phyloP scores from a whole-genome alignment of 306 rosid species.

The Dryas alaskensis region DNA sequence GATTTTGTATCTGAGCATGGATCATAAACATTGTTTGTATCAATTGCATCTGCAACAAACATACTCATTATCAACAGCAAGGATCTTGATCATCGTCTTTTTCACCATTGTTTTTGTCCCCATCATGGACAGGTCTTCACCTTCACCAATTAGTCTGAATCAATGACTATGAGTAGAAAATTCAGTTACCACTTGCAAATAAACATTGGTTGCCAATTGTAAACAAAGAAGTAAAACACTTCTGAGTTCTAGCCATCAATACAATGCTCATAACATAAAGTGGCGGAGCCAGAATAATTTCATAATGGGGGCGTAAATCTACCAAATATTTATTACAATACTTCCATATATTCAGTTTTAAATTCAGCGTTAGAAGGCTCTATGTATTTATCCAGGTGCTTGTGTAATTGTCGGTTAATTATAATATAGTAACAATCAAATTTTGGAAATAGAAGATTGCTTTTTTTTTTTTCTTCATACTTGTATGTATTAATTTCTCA shows the following conservation, averaged over 20 bases:
- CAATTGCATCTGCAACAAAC: constrained; percentile 43
- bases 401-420: too few relatives aligned
- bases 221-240: background rate
- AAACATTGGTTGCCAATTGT: too few relatives aligned
- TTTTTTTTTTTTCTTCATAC: too few relatives aligned
- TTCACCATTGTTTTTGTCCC: constrained; percentile 6
- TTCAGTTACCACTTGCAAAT: background rate
- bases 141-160: constrained; percentile 26
- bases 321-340: too few relatives aligned
- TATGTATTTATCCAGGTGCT: too few relatives aligned
- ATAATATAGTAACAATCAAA: too few relatives aligned
- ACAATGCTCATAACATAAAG: background rate
- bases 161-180: background rate
- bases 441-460: too few relatives aligned
- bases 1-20: constrained; percentile 75
- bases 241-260: background rate
- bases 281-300: too few relatives aligned
- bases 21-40: constrained; percentile 62
- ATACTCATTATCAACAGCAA: background rate
- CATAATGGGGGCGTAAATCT: too few relatives aligned
- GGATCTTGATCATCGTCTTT: constrained; percentile 9
- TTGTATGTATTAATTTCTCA: too few relatives aligned
- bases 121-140: constrained; percentile 6
- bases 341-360: too few relatives aligned
- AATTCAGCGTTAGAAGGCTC: too few relatives aligned